Evolutionary conservation across 2,329 filamentous ascomycete species (phyloP).

Genomic region (Fonsecaea multimorphosa): DNA sequence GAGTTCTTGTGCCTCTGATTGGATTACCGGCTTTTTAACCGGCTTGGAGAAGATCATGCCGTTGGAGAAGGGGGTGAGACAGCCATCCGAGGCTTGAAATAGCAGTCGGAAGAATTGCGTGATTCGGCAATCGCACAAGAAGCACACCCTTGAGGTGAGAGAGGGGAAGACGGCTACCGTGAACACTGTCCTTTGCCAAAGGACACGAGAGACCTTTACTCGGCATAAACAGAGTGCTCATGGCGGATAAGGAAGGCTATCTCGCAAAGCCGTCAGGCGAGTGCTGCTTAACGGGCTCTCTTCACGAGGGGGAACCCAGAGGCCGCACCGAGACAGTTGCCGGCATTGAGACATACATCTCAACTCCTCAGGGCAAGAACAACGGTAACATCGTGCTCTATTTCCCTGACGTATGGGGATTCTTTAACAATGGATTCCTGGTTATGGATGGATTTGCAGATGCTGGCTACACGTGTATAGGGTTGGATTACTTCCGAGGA

Average conservation of each 20-base stretch:
- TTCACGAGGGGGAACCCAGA: conserved; percentile 49
- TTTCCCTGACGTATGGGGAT: conserved; percentile 55
- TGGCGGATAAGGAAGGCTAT: conserved; percentile 27
- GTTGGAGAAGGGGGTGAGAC: not conserved
- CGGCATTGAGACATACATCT: conserved; percentile 50
- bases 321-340: conserved; percentile 46
- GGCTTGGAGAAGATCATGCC: not conserved
- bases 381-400: conserved; percentile 55
- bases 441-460: conserved; percentile 57
- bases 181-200: not conserved
- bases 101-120: not conserved
- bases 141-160: not conserved
- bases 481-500: conserved; percentile 55
- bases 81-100: not conserved
- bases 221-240: conserved; percentile 1
- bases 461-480: conserved; percentile 52
- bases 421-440: conserved; percentile 53
- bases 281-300: conserved; percentile 50
- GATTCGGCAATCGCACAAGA: not conserved
- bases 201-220: no score
- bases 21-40: not conserved
- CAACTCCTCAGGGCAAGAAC: conserved; percentile 40
- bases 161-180: not conserved
- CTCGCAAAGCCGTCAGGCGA: conserved; percentile 32
- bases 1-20: not conserved